These are phyloP conservation scores for Rutidosis leptorrhynchoides DNA, from an alignment of 129 eudicot genomes.

Conservation along the genomic window DNA sequence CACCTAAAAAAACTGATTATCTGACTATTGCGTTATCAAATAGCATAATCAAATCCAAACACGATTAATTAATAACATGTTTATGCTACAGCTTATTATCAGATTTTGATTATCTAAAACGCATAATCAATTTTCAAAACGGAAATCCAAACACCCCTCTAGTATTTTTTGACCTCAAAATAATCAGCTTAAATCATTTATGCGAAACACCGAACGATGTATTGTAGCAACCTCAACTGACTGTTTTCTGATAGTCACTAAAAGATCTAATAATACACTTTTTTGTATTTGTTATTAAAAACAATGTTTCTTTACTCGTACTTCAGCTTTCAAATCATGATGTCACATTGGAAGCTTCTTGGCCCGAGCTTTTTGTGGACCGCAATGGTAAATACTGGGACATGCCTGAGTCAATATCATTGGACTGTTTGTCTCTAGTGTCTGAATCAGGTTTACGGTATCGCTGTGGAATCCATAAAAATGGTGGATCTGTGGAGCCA, in stretches of 20 bases:
- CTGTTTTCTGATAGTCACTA: background rate
- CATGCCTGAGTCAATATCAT: constrained; percentile 71
- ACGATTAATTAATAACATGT: no score
- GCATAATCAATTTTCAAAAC: no score
- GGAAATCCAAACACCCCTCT: no score
- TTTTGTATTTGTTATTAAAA: constrained; percentile 12
- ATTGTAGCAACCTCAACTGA: no score
- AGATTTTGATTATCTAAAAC: no score
- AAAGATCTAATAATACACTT: background rate
- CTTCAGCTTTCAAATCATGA: constrained; percentile 83
- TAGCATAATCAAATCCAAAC: no score
- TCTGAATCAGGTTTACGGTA: constrained; percentile 71
- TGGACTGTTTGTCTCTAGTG: constrained; percentile 61
- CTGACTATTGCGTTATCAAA: no score
- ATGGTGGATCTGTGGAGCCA: constrained; percentile 57
- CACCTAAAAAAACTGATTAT: no score
- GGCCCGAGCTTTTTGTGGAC: constrained; percentile 90
- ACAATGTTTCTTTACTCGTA: constrained; percentile 13
- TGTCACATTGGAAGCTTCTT: constrained; percentile 80
- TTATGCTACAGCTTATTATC: no score
- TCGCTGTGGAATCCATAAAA: constrained; percentile 77
- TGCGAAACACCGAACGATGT: background rate
- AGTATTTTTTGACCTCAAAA: background rate
- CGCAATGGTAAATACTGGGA: constrained; percentile 75
- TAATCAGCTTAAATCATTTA: background rate